These are phyloP conservation scores for Neofusicoccum cordaticola DNA, from an alignment of 2,329 filamentous ascomycete species.

Conservation along the genomic window DNA sequence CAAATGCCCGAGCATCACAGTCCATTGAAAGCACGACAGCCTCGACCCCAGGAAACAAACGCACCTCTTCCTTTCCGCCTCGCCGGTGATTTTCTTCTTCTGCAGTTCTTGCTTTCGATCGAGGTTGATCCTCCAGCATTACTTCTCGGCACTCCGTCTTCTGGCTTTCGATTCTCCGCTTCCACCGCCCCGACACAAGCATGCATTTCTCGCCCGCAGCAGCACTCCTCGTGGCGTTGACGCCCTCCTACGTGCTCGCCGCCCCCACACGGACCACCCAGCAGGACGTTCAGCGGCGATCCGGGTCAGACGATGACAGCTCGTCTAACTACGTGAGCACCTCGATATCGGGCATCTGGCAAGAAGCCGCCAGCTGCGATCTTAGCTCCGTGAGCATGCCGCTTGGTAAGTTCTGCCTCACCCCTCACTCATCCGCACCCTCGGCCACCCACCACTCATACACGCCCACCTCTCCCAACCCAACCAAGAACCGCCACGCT, in stretches of 20 bases:
- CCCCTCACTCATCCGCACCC: not conserved
- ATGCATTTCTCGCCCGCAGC: constrained; percentile 36
- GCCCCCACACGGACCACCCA: constrained; percentile 25
- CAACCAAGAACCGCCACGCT: constrained; percentile 16
- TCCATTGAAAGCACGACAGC: constrained; percentile 10
- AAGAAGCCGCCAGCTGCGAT: constrained; percentile 25
- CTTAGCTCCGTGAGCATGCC: constrained; percentile 31
- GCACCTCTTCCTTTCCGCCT: not conserved
- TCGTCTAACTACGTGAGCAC: not conserved
- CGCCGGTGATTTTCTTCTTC: not conserved
- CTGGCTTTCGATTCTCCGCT: not conserved
- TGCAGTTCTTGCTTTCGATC: not conserved
- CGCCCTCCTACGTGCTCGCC: constrained; percentile 32
- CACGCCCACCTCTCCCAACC: not conserved
- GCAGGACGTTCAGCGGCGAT: constrained; percentile 3
- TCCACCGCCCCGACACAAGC: constrained; percentile 5
- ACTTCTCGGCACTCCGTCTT: not conserved
- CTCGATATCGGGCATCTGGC: constrained; percentile 8
- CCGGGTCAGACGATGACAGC: not conserved
- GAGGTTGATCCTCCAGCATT: not conserved
- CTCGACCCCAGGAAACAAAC: not conserved
- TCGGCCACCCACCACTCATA: not conserved
- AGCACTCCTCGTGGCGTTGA: constrained; percentile 33
- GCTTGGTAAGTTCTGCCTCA: constrained; percentile 26
- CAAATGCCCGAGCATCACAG: not conserved